Evolutionary conservation across 495 filamentous ascomycete genomes (phyloP), one percentile per base, ranked within the genome.

Genomic region (Aspergillus baeticus): DNA sequence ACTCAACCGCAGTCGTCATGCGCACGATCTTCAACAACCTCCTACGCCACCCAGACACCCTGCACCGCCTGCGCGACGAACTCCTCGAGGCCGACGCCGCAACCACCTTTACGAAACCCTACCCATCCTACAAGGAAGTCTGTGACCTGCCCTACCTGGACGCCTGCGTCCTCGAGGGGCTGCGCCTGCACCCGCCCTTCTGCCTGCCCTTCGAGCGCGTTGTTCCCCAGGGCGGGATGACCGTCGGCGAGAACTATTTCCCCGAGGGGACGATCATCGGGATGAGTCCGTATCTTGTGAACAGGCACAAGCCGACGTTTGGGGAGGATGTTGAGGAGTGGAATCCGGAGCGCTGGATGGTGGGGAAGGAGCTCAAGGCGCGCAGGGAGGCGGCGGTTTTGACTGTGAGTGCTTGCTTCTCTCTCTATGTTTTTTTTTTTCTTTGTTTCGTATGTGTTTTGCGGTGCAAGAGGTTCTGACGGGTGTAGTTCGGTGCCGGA

Each of bases 121-220:
- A 55, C 10, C 61, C 62, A 4, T 23, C 54, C n/a, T 76, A 62
- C 64, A 68, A 70, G 14, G 65, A 76, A 51, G 56, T 64, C 7
- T 54, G 60, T 34, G 35, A 60, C 6, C 59, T 76, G 5, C 68
- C 76, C 1, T 77, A 75, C 55, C 68, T 78, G 0, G 62, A 73
- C 39, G 76, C 75, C 0, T 63, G 61, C 57, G 73, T 88, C 38
- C 84, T 82, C 56, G 86, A 88, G 63, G 77, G 79, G 2, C 79
- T 86, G 64, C 78, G 85, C 20, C 63, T 76, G 13, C 72, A 77
- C 51, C 76, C 76, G 4, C 68, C 72, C 5, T 68, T 79, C 39
- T 54, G 55, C 5, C 60, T 72, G 1, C 71, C 69, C 5, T 61
- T 77, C 45, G 75, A 77, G 56, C 64, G 76, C 0, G 53, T 77